Evolutionary conservation across 495 filamentous ascomycete species (phyloP).

Genomic region (Tuber magnatum): DNA sequence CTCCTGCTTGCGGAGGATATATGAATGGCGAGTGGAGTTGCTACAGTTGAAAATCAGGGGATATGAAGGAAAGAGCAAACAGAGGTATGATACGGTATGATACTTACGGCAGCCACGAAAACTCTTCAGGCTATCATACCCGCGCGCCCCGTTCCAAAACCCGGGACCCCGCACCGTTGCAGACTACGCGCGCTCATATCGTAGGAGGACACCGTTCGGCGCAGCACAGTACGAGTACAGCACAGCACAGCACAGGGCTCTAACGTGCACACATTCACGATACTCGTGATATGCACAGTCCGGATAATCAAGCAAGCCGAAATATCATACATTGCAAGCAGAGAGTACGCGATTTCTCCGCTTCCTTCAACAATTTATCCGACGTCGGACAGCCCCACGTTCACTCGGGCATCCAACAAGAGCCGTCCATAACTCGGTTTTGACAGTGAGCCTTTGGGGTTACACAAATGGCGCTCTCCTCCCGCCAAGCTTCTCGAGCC

Average conservation of each 20-base stretch:
- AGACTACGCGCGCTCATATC: background rate
- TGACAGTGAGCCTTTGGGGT: background rate
- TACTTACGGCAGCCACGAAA: background rate
- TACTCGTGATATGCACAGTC: background rate
- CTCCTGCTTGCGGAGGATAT: background rate
- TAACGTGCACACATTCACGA: background rate
- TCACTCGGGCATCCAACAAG: background rate
- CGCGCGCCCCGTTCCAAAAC: background rate
- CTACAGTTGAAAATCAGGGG: background rate
- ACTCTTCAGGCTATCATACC: background rate
- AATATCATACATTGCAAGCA: background rate
- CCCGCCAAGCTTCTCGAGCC: background rate
- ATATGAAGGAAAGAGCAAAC: background rate
- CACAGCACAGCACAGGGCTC: background rate
- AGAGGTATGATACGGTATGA: background rate
- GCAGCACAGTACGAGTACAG: no score
- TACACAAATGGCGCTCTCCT: background rate
- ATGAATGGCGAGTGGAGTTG: background rate
- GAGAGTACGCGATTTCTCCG: background rate
- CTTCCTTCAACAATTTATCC: background rate
- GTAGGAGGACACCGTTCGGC: no score
- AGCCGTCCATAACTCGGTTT: no score
- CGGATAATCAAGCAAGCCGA: background rate
- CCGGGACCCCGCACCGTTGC: background rate
- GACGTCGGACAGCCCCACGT: background rate